Conservation (phyloP, 441 rosid species). For the Isatis lusitanica region DNA sequence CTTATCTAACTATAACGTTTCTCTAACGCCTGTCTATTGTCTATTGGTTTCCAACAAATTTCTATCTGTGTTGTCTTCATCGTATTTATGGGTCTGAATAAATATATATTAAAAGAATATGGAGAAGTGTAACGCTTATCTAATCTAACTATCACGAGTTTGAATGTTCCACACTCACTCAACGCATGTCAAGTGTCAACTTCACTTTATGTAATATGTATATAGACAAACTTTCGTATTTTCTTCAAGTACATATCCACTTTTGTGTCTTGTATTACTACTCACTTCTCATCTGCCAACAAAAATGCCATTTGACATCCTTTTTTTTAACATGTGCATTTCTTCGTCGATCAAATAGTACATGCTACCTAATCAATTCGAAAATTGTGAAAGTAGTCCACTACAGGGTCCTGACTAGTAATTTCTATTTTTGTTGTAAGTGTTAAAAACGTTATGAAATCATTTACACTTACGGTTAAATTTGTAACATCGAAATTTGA, state of each 20-base stretch:
- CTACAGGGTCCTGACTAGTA: too few relatives aligned
- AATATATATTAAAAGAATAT: not conserved
- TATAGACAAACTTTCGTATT: not conserved
- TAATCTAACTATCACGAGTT: not conserved
- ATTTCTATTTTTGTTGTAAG: too few relatives aligned
- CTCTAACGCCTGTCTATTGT: too few relatives aligned
- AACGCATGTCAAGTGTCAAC: not conserved
- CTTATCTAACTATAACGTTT: too few relatives aligned
- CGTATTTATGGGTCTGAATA: too few relatives aligned
- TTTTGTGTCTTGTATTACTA: conserved; percentile 3
- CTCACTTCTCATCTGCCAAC: not conserved
- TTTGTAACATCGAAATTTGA: too few relatives aligned
- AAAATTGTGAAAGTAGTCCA: not conserved
- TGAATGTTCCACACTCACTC: not conserved
- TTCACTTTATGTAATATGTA: not conserved
- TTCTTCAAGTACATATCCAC: not conserved
- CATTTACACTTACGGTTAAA: too few relatives aligned
- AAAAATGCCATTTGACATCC: not conserved
- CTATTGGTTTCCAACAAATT: too few relatives aligned
- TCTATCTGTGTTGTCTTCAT: too few relatives aligned
- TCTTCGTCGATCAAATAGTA: not conserved
- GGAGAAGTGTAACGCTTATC: conserved; percentile 7
- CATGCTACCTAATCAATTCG: not conserved
- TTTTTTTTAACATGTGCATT: not conserved
- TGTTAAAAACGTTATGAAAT: too few relatives aligned